Percentiles rank a stretch among this genome's conserved stretches.
phyloP scores from a whole-genome alignment of 225 moss, liverwort and hornwort genomes.

The Pleurozium schreberi region DNA sequence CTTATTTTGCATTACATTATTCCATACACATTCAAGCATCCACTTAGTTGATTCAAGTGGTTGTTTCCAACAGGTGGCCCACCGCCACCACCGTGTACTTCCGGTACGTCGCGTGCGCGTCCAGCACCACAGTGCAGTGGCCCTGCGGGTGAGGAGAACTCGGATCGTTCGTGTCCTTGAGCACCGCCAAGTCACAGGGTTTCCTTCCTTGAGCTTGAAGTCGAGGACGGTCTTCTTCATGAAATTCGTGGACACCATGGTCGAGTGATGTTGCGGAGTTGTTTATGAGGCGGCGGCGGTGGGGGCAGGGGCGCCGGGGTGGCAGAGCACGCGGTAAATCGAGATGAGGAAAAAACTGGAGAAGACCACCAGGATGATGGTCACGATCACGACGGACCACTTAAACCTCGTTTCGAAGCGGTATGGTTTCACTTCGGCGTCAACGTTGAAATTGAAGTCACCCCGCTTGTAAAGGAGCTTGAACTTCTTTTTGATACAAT shows the following conservation, averaged over 20 bases:
- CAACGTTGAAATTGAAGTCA: background rate
- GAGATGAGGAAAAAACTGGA: slow-evolving; percentile 7
- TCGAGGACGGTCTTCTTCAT: background rate
- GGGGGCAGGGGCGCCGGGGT: too few relatives aligned
- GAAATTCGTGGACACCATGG: slow-evolving; percentile 6
- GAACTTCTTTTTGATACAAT: too few relatives aligned
- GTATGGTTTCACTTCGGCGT: too few relatives aligned
- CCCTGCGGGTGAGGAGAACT: background rate
- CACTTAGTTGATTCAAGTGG: too few relatives aligned
- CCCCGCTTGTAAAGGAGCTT: too few relatives aligned
- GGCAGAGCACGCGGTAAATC: slow-evolving; percentile 2
- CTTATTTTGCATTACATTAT: too few relatives aligned
- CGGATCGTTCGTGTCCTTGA: background rate
- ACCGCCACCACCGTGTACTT: background rate
- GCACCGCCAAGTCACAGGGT: background rate
- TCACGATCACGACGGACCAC: background rate
- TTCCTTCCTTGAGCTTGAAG: background rate
- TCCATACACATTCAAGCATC: too few relatives aligned
- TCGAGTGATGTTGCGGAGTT: background rate
- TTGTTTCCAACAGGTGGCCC: too few relatives aligned
- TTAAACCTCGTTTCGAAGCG: too few relatives aligned
- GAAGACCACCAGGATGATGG: background rate
- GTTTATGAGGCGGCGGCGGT: too few relatives aligned
- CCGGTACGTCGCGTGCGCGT: background rate
- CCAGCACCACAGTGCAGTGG: background rate